Evolutionary conservation across 1,284 basidiomycete genomes (phyloP).

Genomic region (Cryptococcus sp.): DNA sequence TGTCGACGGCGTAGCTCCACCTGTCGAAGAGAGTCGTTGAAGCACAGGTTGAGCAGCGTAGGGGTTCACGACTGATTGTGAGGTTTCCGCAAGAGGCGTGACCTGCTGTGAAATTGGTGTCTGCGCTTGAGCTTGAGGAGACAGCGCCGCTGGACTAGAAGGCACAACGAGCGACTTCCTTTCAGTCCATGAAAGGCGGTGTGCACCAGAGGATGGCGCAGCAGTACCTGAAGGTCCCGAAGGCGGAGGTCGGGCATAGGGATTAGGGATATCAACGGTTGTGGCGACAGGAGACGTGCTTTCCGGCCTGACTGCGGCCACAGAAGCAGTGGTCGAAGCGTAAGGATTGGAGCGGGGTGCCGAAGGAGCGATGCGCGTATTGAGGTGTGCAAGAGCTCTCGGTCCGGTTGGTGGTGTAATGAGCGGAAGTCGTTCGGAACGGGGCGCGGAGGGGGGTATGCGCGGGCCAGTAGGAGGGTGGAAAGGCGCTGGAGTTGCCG

Average conservation of each 20-base stretch:
- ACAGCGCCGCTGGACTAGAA: not conserved
- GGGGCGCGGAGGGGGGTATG: slow-evolving; percentile 29
- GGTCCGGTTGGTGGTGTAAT: slow-evolving; percentile 33
- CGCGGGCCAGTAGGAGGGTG: slow-evolving; percentile 7
- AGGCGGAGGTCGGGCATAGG: not conserved
- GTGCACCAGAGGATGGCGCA: not conserved
- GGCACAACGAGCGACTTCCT: slow-evolving; percentile 15
- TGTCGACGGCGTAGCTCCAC: not conserved
- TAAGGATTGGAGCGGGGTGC: slow-evolving; percentile 3
- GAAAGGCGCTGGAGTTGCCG: slow-evolving; percentile 1
- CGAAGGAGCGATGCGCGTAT: not conserved
- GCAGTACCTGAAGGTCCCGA: not conserved
- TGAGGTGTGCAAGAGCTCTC: slow-evolving; percentile 23
- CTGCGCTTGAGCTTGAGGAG: not conserved
- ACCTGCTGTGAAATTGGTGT: not conserved
- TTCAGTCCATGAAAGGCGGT: slow-evolving; percentile 30
- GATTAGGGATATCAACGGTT: not conserved
- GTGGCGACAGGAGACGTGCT: slow-evolving; percentile 1
- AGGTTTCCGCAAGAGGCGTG: not conserved
- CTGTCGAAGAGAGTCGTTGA: not conserved
- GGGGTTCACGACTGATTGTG: not conserved
- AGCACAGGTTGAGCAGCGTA: not conserved
- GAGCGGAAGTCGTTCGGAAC: slow-evolving; percentile 29
- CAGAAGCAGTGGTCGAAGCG: not conserved
- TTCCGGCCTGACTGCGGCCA: slow-evolving; percentile 7